Evolutionary conservation across 2,329 filamentous ascomycete species (phyloP), one percentile per base, ranked within the genome.

Genomic region (Fusarium metavorans): DNA sequence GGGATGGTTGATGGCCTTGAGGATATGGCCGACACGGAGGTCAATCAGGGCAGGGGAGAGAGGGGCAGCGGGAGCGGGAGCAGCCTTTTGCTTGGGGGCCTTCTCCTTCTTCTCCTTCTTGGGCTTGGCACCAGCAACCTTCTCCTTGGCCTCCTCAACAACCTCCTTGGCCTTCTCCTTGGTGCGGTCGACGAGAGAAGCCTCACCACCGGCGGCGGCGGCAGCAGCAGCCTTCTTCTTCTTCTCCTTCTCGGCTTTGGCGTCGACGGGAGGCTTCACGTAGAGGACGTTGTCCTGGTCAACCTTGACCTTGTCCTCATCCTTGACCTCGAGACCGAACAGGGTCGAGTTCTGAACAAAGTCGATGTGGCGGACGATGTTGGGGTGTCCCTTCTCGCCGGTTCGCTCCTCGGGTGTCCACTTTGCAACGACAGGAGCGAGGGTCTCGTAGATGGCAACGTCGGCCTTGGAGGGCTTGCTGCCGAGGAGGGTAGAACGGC

Each of bases 211-310:
- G 6, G 88, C 88, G 3, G 88, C 89, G 1, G 89, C 88, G 2
- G 89, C 89, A 16, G 91, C 91, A 32, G 93, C 91, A 34, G 93
- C 94, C 88, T 98, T 98, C 86, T 97, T 95, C 88, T 97, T 97
- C 92, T 98, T 98, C 89, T 98, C 95, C 88, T 98, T 98, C 88
- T 98, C 96, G 66, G 95, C 95, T 88, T 97, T 97, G 79, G 93
- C 91, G 77, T 98, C 95, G 72, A 96, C 91, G 23, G 94, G 94
- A 77, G 96, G 96, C 86, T 97, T 96, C 78, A 95, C 92, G 83
- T 95, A 95, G 73, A 94, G 89, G 69, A 98, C 90, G 78, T 95
- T 93, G 79, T 95, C 92, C 60, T 91, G 86, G 82, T 98, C 92
- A 76, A 98, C 90, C 76, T 86, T 85, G 79, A 98, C 85, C 88